Base-by-base conservation (phyloP, 331 rosid species). In the Cucumis variabilis region DNA sequence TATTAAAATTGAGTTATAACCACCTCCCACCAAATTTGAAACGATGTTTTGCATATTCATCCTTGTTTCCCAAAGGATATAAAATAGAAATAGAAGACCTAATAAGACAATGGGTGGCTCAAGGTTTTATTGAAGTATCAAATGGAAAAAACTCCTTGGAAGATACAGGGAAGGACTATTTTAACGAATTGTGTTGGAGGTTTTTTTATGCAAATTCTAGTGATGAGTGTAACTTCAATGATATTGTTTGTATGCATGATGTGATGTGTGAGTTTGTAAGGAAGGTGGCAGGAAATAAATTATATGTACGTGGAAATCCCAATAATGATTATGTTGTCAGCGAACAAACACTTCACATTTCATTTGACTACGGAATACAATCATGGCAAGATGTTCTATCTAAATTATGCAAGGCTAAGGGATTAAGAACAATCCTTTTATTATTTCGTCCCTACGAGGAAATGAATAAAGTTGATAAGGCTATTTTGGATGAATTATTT, bases 151-250 rank as follows among this genome's bases (percentile, higher is more conserved):
- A 85, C 25, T 24, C 65, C 46, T 20, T 68, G 55, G 87, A 85
- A 11, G 68, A 85, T 48, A 41, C 50, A 21, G 87, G 87, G 10
- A 46, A 67, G 12, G 27, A 69, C 15, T 85, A 85, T 25, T 85
- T 85, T 20, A 69, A n/a, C 65, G 80, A 85, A 33, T 50, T 85
- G 9, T 67, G 60, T 48, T 69, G 50, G 77, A 85, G 87, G 25
- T 85, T 55, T 6, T 67, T 85, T 17, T 84, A 8, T 20, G 48
- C 25, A 48, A 55, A 69, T 85, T 46, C 13, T 3, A 10, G 12
- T 14, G 23, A 33, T 7, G 6, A 16, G 10, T 7, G 9, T 11
- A 11, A 11, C 3, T 6, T 11, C 4, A 10, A 73, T 6, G 50
- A 73, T 11, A 3, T 2, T 50, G 78, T 73, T 21, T 9, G 25